Evolutionary conservation across 1,139 yeast genomes (phyloP), one percentile per base, ranked within the genome.

Genomic region (Magnusiomyces suaveolens): DNA sequence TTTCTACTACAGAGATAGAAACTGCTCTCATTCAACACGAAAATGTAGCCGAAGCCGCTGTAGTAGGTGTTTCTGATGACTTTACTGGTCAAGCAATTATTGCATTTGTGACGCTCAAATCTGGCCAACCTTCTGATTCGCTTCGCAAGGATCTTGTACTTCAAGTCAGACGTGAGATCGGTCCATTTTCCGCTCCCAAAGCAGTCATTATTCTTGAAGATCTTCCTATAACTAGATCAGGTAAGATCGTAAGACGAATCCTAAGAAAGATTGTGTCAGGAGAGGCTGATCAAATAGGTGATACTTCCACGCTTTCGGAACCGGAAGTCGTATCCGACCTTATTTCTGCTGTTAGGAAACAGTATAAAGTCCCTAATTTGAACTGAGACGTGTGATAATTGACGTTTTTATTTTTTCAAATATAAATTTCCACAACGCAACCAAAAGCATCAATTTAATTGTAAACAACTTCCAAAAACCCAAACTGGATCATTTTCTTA

Each of bases 171-270:
- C 83, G 85, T 69, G 88, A 84, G 67, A 92, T 92, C 69, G 98
- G 98, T 55, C 98, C 98, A 55, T 92, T 92, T 73, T 98, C 98
- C 47, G 95, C 97, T 56, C 98, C 98, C 71, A 90, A 90, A 75
- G 77, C 86, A 48, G 90, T 90, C 55, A 81, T 90, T 60, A 76
- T 89, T 60, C 96, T 92, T 55, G 80, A 79, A 57, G 98, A 92
- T 68, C 81, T 92, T 71, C 98, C 98, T 72, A 90, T 89, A 81
- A 92, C 98, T 39, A 82, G 98, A 76, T 88, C 96, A 33, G 98
- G 98, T 66, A 92, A 92, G 80, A 90, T 92, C 70, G 90, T 92
- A 96, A 86, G 98, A 79, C 87, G 98, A 77, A 87, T 92, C 64
- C 80, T 92, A 74, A 84, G 98, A 77, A 92, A 92, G 78, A 77